phyloP scores from a whole-genome alignment of 208 protist species.

The Crithidia acanthocephali region DNA sequence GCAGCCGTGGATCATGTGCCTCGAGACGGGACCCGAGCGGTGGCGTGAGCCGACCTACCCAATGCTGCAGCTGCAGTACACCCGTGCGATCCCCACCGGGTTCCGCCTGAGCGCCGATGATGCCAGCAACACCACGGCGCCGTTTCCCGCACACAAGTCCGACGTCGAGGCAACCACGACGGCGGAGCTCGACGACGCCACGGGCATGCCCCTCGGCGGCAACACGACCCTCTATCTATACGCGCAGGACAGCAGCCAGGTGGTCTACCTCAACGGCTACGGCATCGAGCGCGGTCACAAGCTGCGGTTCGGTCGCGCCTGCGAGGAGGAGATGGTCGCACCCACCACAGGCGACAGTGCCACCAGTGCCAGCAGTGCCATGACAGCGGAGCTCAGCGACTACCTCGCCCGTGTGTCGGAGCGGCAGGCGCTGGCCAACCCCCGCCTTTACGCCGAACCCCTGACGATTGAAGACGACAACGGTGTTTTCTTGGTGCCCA shows the following conservation, averaged over 20 bases:
- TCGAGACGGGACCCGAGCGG: slow-evolving; percentile 62
- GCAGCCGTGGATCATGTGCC: slow-evolving; percentile 79
- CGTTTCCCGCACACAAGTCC: slow-evolving; percentile 36
- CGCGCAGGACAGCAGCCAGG: slow-evolving; percentile 54
- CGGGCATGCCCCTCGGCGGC: slow-evolving; percentile 47
- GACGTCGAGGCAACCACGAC: slow-evolving; percentile 12
- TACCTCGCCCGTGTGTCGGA: slow-evolving; percentile 23
- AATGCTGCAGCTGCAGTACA: slow-evolving; percentile 67
- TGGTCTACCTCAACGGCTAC: slow-evolving; percentile 78
- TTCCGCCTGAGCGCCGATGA: slow-evolving; percentile 64
- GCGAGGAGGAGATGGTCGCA: slow-evolving; percentile 39
- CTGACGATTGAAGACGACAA: slow-evolving; percentile 67
- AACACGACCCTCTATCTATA: slow-evolving; percentile 63
- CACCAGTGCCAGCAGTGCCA: slow-evolving; percentile 5
- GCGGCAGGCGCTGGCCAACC: slow-evolving; percentile 48
- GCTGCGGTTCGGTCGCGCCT: slow-evolving; percentile 67
- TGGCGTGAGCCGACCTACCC: slow-evolving; percentile 64
- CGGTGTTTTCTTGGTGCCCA: slow-evolving; percentile 60
- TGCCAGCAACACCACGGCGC: slow-evolving; percentile 65
- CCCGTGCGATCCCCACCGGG: slow-evolving; percentile 44
- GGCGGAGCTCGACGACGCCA: slow-evolving; percentile 15
- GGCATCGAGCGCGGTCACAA: slow-evolving; percentile 61
- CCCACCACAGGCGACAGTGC: background rate
- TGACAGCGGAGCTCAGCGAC: background rate
- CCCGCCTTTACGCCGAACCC: slow-evolving; percentile 54